A percentile compares a stretch with the other conserved stretches of the same genome.
phyloP scores from a whole-genome alignment of 164 flowering plant genomes.

The Liriodendron chinense region DNA sequence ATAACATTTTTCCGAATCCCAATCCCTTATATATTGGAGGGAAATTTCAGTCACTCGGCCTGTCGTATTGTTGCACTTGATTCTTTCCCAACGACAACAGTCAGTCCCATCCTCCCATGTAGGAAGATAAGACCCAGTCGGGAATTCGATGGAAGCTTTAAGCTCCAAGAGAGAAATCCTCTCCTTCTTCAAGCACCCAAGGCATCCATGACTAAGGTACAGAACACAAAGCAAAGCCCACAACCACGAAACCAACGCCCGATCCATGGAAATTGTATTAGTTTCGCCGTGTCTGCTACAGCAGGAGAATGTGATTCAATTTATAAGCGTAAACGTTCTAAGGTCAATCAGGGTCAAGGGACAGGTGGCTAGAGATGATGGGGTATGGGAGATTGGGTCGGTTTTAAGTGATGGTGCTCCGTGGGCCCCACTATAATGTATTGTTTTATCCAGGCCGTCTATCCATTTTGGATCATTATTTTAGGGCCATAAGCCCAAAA shows the following conservation, averaged over 20 bases:
- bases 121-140: conserved; percentile 3
- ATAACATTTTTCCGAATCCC: background rate
- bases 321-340: too few relatives aligned
- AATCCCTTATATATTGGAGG: background rate
- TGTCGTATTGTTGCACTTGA: background rate
- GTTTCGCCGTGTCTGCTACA: too few relatives aligned
- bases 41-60: conserved; percentile 5
- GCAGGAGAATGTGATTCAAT: too few relatives aligned
- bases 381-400: too few relatives aligned
- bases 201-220: background rate
- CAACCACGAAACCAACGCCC: background rate
- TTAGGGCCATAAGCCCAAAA: too few relatives aligned
- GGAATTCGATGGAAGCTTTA: conserved; percentile 7
- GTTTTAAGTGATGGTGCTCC: too few relatives aligned
- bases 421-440: too few relatives aligned
- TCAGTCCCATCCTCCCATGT: conserved; percentile 5
- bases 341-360: too few relatives aligned
- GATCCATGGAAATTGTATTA: conserved; percentile 6
- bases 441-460: too few relatives aligned
- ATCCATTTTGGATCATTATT: too few relatives aligned
- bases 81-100: conserved; percentile 6
- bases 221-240: background rate
- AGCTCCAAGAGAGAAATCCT: conserved; percentile 6
- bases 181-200: conserved; percentile 10
- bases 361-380: too few relatives aligned